Base-by-base conservation (phyloP, 441 rosid genomes). In the Erysimum pusillum region DNA sequence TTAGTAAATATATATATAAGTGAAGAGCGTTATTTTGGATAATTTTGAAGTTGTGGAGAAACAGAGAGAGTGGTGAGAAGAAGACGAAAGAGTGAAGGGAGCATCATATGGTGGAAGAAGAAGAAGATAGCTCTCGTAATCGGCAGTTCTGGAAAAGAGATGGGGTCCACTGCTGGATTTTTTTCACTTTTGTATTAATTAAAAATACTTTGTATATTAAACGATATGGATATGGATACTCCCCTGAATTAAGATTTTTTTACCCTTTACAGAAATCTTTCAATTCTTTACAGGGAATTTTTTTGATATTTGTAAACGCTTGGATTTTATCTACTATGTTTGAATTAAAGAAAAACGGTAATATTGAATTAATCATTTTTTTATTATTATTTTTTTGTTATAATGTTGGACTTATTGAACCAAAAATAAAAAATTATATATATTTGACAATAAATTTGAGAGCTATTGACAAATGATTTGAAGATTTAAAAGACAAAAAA, bases 81-180 rank as follows among this genome's bases (percentile, higher is more conserved):
- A 51, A 67, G 81, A 77, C 63, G 78, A 79, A 68, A 31, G 70
- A 71, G 61, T 69, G 71, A 63, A 59, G 61, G 63, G 56, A 71
- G 73, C 64, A 51, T 58, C 64, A 51, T 58, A 72, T 65, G 77
- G 63, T 15, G 53, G 53, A 69, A 67, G 74, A 73, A 22, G 58
- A 73, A 74, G 75, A 73, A 69, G 76, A 74, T 74, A 69, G 73
- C 76, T 79, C 68, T 79, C 68, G 67, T 67, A 79, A 73, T 79
- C 82, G 78, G 58, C 57, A 75, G 51, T 69, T 74, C 76, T 73
- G 73, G 79, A 79, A 46, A 34, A 2, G 8, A n/a, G 8, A n/a
- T 74, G 71, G 79, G 82, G 68, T 74, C 76, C 69, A 69, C 63
- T n/a, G 13, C 42, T 63, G 49, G 54, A 34, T 61, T 74, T 74